Evolutionary conservation across 2,329 filamentous ascomycete genomes (phyloP).

Genomic region (Penicillium sp.): DNA sequence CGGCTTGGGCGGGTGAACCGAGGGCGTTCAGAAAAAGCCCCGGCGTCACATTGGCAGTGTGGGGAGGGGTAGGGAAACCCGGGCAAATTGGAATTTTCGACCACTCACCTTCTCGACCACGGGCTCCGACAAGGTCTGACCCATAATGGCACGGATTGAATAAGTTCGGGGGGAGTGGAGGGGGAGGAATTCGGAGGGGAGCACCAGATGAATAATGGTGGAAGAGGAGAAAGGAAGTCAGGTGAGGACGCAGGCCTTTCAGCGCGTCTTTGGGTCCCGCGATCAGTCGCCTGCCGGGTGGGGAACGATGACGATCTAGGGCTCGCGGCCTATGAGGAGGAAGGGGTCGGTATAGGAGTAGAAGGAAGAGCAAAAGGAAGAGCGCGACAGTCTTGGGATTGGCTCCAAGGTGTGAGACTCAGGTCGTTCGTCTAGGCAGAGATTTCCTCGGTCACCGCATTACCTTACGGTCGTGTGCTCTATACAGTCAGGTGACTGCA

Average conservation of each 20-base stretch:
- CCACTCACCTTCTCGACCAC: conserved; percentile 92
- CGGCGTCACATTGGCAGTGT: conserved; percentile 16
- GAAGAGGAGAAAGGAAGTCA: conserved; percentile 26
- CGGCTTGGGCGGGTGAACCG: background rate
- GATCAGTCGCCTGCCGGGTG: conserved; percentile 24
- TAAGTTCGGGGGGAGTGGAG: conserved; percentile 18
- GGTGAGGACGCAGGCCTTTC: conserved; percentile 28
- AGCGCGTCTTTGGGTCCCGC: conserved; percentile 23
- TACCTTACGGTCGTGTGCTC: conserved; percentile 16
- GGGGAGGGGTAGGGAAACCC: conserved; percentile 23
- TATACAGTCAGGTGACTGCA: conserved; percentile 17
- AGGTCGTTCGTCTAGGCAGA: conserved; percentile 14
- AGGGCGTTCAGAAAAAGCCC: conserved; percentile 5
- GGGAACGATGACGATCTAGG: conserved; percentile 22
- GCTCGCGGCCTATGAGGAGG: conserved; percentile 6
- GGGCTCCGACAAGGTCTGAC: conserved; percentile 98
- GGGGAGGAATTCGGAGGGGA: conserved; percentile 17
- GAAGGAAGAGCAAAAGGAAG: conserved; percentile 1
- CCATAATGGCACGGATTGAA: conserved; percentile 61
- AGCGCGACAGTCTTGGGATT: conserved; percentile 3
- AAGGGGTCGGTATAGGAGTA: background rate
- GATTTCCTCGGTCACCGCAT: conserved; percentile 21
- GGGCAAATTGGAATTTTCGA: conserved; percentile 10
- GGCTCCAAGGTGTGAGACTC: background rate
- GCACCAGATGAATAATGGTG: conserved; percentile 18